Percentiles rank a stretch among this genome's conserved stretches.
Conservation (phyloP, 805 yeast genomes). For the Scheffersomyces amazonensis region DNA sequence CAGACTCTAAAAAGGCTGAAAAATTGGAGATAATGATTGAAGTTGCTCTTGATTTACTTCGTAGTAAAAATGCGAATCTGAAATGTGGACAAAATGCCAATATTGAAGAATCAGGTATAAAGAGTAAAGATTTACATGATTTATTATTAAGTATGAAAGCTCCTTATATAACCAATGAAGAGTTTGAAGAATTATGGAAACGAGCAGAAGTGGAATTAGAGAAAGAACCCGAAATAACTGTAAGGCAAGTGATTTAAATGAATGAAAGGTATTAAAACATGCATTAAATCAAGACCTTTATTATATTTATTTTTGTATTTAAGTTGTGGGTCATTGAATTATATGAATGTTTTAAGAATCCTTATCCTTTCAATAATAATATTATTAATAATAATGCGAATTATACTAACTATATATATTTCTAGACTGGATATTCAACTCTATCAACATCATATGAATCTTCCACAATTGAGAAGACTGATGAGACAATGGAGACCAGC, state of each 20-base stretch:
- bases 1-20: constrained; percentile 70
- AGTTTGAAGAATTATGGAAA: constrained; percentile 74
- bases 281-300: no score
- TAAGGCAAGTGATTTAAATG: constrained; percentile 61
- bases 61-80: constrained; percentile 63
- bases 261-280: no score
- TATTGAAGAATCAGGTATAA: constrained; percentile 49
- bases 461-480: constrained; percentile 33
- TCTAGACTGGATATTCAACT: constrained; percentile 12
- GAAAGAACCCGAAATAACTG: constrained; percentile 65
- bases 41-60: constrained; percentile 62
- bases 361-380: not conserved
- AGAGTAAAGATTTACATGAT: constrained; percentile 48
- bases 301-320: no score
- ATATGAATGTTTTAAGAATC: no score
- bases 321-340: no score
- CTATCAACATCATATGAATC: constrained; percentile 13
- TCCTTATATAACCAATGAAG: constrained; percentile 51
- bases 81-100: constrained; percentile 51
- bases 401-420: constrained; percentile 21
- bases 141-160: constrained; percentile 47
- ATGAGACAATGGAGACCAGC: constrained; percentile 11
- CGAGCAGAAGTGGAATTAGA: constrained; percentile 60
- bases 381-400: not conserved
- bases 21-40: constrained; percentile 62